Conservation (phyloP, 1,284 basidiomycete genomes). For the Moniliophthora roreri region DNA sequence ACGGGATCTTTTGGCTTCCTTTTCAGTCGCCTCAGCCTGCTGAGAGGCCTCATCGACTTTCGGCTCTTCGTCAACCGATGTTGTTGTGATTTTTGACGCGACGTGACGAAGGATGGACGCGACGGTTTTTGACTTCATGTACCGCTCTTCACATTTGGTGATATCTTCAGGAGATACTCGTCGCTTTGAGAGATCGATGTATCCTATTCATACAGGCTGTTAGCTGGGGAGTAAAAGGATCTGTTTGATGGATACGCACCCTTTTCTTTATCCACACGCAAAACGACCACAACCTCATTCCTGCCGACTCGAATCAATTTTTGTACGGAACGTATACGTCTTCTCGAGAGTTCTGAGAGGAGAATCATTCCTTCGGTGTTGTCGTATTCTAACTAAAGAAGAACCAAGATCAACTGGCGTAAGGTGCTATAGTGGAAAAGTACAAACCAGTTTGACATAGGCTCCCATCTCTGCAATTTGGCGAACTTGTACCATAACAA, state of each 20-base stretch:
- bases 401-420: slow-evolving; percentile 1
- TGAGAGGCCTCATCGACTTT: slow-evolving; percentile 24
- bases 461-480: slow-evolving; percentile 99
- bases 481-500: slow-evolving; percentile 99
- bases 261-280: slow-evolving; percentile 99
- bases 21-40: slow-evolving; percentile 37
- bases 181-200: slow-evolving; percentile 99
- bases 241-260: slow-evolving; percentile 49
- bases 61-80: slow-evolving; percentile 41
- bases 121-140: slow-evolving; percentile 96
- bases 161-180: slow-evolving; percentile 99
- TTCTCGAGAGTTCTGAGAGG: slow-evolving; percentile 92
- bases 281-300: slow-evolving; percentile 98
- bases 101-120: slow-evolving; percentile 94
- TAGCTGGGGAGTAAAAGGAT: slow-evolving; percentile 2
- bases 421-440: slow-evolving; percentile 5
- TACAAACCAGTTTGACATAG: slow-evolving; percentile 93
- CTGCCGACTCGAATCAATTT: slow-evolving; percentile 97
- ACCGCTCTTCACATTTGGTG: slow-evolving; percentile 97
- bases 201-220: slow-evolving; percentile 54
- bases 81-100: slow-evolving; percentile 71
- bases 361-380: slow-evolving; percentile 99
- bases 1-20: slow-evolving; percentile 46
- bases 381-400: slow-evolving; percentile 90
- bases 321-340: slow-evolving; percentile 97